Percentiles rank a stretch among this genome's conserved stretches.
phyloP scores from a whole-genome alignment of 2,329 filamentous ascomycete genomes.

The Metarhizium sp. region DNA sequence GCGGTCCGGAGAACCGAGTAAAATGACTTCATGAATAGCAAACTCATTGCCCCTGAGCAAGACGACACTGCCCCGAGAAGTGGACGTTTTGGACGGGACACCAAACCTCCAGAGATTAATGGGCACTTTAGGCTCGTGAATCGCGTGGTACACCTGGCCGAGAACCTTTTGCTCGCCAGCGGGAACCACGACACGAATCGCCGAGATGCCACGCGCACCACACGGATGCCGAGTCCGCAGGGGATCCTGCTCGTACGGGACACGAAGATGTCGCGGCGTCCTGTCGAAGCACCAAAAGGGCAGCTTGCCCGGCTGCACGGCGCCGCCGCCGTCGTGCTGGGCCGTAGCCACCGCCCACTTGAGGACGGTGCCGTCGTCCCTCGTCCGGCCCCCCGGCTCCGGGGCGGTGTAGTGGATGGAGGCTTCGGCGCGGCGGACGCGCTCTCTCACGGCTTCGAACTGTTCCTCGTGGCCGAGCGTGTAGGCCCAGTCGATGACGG shows the following conservation, averaged over 20 bases:
- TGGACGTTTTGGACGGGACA: too few relatives aligned
- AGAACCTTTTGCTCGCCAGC: constrained; percentile 11
- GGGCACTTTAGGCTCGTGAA: constrained; percentile 9
- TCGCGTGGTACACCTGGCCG: constrained; percentile 17
- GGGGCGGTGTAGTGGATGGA: constrained; percentile 39
- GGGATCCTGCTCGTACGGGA: constrained; percentile 30
- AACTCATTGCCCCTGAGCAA: too few relatives aligned
- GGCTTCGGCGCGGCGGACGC: constrained; percentile 21
- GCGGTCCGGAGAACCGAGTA: too few relatives aligned
- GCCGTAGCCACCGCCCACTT: constrained; percentile 49
- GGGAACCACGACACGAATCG: constrained; percentile 28
- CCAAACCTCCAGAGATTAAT: too few relatives aligned
- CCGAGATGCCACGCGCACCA: constrained; percentile 39
- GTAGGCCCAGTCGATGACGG: constrained; percentile 52
- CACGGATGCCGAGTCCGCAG: constrained; percentile 35
- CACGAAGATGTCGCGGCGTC: constrained; percentile 44
- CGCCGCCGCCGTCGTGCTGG: constrained; percentile 13
- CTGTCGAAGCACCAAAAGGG: constrained; percentile 61
- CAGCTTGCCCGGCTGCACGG: constrained; percentile 35
- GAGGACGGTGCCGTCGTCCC: constrained; percentile 45
- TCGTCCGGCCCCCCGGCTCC: constrained; percentile 39
- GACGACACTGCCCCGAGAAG: too few relatives aligned
- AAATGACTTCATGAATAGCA: too few relatives aligned
- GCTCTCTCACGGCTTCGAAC: constrained; percentile 27
- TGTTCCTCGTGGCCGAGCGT: constrained; percentile 27